phyloP scores from a whole-genome alignment of 1,139 yeast species.

The Saccharomyces hybrid region DNA sequence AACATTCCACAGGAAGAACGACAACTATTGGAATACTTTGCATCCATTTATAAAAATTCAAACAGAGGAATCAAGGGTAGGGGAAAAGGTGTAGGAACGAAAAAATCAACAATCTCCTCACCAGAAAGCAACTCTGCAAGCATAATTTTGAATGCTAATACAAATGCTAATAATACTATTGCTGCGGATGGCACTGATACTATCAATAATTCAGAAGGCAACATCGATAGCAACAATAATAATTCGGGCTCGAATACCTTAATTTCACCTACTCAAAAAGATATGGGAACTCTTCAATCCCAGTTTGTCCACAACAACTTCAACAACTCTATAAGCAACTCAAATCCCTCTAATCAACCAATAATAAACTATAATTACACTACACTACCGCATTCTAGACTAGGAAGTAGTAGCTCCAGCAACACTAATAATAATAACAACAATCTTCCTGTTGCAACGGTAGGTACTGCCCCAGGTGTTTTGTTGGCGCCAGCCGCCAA shows the following conservation, averaged over 20 bases:
- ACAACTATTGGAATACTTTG: constrained; percentile 66
- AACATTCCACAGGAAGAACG: constrained; percentile 57
- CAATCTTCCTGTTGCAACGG: background rate
- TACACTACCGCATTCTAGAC: background rate
- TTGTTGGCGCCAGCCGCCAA: background rate
- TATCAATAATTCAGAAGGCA: background rate
- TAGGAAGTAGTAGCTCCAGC: background rate
- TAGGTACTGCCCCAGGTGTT: background rate
- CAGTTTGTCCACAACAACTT: background rate
- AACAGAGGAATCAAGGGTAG: constrained; percentile 89
- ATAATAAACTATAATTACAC: background rate
- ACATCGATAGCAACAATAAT: constrained; percentile 38
- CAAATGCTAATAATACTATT: constrained; percentile 44
- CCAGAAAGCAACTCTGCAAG: background rate
- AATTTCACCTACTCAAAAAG: background rate
- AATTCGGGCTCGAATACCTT: background rate
- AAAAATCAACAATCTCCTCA: background rate
- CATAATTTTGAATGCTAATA: constrained; percentile 32
- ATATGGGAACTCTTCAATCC: background rate
- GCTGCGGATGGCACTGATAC: background rate
- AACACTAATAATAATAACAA: background rate
- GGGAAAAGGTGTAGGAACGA: constrained; percentile 42
- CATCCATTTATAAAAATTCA: constrained; percentile 74
- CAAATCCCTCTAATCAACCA: background rate
- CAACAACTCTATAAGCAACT: background rate